Percentiles rank a stretch among this genome's conserved stretches.
phyloP scores from a whole-genome alignment of 306 rosid genomes.

The Gleditsia sinensis region DNA sequence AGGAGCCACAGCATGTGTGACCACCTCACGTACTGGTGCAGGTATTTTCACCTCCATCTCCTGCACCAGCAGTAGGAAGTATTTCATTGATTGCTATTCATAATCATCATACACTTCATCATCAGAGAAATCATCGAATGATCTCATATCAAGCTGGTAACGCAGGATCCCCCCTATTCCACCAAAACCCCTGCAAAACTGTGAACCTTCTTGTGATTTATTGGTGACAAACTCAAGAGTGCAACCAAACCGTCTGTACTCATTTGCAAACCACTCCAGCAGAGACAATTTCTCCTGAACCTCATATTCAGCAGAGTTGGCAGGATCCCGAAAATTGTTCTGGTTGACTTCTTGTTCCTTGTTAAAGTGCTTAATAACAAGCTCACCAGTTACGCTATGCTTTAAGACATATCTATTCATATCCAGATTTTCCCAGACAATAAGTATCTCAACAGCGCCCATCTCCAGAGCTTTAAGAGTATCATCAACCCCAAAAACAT shows the following conservation, averaged over 20 bases:
- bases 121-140: slow-evolving; percentile 78
- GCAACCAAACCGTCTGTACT: slow-evolving; percentile 78
- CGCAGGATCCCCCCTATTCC: slow-evolving; percentile 93
- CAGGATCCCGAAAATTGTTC: slow-evolving; percentile 67
- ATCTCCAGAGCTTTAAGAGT: slow-evolving; percentile 80
- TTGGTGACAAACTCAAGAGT: slow-evolving; percentile 84
- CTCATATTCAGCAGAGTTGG: slow-evolving; percentile 54
- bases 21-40: slow-evolving; percentile 46
- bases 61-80: slow-evolving; percentile 50
- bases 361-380: slow-evolving; percentile 62
- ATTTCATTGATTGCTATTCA: slow-evolving; percentile 55
- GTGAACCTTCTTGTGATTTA: slow-evolving; percentile 91
- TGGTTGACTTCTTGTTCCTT: slow-evolving; percentile 78
- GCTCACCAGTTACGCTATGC: slow-evolving; percentile 56
- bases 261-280: slow-evolving; percentile 91
- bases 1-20: slow-evolving; percentile 28
- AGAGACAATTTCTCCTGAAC: slow-evolving; percentile 78
- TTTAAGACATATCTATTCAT: slow-evolving; percentile 69
- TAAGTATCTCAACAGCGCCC: slow-evolving; percentile 88
- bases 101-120: slow-evolving; percentile 53
- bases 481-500: slow-evolving; percentile 87
- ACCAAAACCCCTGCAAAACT: slow-evolving; percentile 89
- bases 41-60: slow-evolving; percentile 39
- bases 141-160: slow-evolving; percentile 86
- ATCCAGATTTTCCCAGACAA: slow-evolving; percentile 92